A percentile compares a stretch with the other conserved stretches of the same genome.
phyloP scores from a whole-genome alignment of 768 basidiomycete species.

The Suillus fuscotomentosus region DNA sequence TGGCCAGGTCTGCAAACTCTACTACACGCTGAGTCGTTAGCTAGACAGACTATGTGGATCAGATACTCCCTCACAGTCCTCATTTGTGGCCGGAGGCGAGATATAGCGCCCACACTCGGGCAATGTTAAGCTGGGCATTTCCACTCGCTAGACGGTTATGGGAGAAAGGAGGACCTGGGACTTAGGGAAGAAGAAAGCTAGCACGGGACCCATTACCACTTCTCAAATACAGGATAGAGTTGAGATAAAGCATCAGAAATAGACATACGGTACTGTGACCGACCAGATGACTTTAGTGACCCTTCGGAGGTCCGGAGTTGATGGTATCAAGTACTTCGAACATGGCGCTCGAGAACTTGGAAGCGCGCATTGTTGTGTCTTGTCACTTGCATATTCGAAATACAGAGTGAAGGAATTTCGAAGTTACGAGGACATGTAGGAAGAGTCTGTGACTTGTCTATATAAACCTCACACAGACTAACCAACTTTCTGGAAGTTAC shows the following conservation, averaged over 20 bases:
- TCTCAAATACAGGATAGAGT: neutral
- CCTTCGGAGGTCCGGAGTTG: too few species aligned
- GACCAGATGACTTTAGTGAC: neutral
- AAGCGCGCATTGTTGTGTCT: too few species aligned
- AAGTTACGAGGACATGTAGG: too few species aligned
- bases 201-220: neutral
- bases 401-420: too few species aligned
- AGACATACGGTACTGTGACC: neutral
- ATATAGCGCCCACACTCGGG: conserved; percentile 7
- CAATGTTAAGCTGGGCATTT: conserved; percentile 5
- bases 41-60: neutral
- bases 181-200: neutral
- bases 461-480: too few species aligned
- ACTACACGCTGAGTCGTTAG: neutral
- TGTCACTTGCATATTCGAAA: too few species aligned
- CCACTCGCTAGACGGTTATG: neutral
- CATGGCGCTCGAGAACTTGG: too few species aligned
- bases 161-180: neutral
- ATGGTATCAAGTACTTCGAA: too few species aligned
- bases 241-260: conserved; percentile 3
- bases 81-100: conserved; percentile 3
- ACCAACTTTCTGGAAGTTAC: too few species aligned
- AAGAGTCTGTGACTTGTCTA: too few species aligned
- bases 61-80: neutral
- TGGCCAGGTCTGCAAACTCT: conserved; percentile 9